A percentile compares a stretch with the other conserved stretches of the same genome.
Conservation (phyloP, 768 basidiomycete species). For the Strobilomyces dryophilus region DNA sequence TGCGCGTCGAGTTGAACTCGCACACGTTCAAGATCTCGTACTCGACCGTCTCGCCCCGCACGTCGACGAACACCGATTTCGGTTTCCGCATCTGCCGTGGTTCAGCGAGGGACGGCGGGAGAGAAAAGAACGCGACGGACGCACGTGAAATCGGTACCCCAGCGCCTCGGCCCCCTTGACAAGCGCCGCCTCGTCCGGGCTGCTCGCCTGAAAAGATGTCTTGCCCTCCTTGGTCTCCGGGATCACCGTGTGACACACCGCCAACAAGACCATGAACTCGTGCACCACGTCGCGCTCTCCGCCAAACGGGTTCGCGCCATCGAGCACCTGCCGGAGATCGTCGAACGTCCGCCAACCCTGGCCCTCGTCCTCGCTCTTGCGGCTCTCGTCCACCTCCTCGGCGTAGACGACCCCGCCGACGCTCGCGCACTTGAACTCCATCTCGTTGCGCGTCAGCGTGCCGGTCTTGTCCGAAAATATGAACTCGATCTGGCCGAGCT, state of each 20-base stretch:
- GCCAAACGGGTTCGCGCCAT: slow-evolving; percentile 57
- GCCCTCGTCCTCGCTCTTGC: slow-evolving; percentile 53
- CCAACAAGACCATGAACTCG: slow-evolving; percentile 79
- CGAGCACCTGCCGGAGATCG: slow-evolving; percentile 58
- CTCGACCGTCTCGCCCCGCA: slow-evolving; percentile 68
- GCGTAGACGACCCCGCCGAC: slow-evolving; percentile 89
- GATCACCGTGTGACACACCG: slow-evolving; percentile 98
- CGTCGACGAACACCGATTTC: slow-evolving; percentile 86
- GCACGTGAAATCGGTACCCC: slow-evolving; percentile 90
- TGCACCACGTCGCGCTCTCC: slow-evolving; percentile 38
- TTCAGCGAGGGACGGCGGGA: neutral
- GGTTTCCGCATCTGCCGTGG: slow-evolving; percentile 82
- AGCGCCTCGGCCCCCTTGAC: slow-evolving; percentile 91
- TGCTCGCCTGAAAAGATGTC: slow-evolving; percentile 91
- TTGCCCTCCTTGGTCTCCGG: slow-evolving; percentile 89
- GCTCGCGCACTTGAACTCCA: slow-evolving; percentile 92
- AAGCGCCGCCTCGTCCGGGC: slow-evolving; percentile 95
- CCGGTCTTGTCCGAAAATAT: slow-evolving; percentile 96
- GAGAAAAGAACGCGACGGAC: slow-evolving; percentile 26
- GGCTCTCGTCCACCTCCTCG: slow-evolving; percentile 84
- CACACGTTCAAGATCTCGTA: slow-evolving; percentile 94
- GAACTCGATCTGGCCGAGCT: slow-evolving; percentile 96
- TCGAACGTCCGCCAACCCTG: slow-evolving; percentile 78
- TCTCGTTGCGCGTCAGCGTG: slow-evolving; percentile 94
- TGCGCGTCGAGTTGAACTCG: slow-evolving; percentile 98